A percentile compares a stretch with the other conserved stretches of the same genome.
Evolutionary conservation across 192 early-diverging fungal species (phyloP).

Genomic region (Gryganskiella cystojenkinii): DNA sequence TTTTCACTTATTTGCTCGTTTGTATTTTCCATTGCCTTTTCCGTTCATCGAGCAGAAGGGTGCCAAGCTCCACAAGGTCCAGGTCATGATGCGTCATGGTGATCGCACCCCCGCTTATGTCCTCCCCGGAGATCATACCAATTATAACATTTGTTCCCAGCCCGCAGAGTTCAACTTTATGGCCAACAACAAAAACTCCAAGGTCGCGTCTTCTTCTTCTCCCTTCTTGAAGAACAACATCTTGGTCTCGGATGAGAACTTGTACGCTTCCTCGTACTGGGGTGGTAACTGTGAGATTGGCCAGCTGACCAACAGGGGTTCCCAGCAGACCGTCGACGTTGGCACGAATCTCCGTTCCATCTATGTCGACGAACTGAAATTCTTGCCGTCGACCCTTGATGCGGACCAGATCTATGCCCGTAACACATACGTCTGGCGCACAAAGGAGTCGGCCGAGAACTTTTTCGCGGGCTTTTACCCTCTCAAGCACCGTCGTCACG

Average conservation of each 20-base stretch:
- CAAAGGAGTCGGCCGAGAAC: conserved; percentile 63
- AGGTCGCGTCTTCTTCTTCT: neutral
- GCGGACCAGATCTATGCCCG: conserved; percentile 62
- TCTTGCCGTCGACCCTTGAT: conserved; percentile 52
- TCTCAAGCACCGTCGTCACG: conserved; percentile 22
- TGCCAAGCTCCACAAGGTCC: conserved; percentile 62
- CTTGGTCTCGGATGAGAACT: conserved; percentile 29
- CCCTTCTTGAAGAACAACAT: conserved; percentile 4
- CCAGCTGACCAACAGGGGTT: conserved; percentile 70
- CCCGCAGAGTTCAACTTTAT: conserved; percentile 7
- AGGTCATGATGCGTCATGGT: conserved; percentile 68
- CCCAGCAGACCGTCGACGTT: conserved; percentile 55
- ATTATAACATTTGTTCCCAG: conserved; percentile 47
- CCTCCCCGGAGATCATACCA: conserved; percentile 49
- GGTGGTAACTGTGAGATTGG: conserved; percentile 64
- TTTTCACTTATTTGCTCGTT: neutral
- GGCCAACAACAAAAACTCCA: neutral
- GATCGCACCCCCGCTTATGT: conserved; percentile 58
- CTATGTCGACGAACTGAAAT: conserved; percentile 61
- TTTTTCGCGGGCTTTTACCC: conserved; percentile 62
- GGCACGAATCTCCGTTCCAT: conserved; percentile 58
- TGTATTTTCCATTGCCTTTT: no score
- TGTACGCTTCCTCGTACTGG: conserved; percentile 47
- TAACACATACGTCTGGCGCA: conserved; percentile 70
- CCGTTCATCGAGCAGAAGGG: no score